Evolutionary conservation across 352 stramenopile species (phyloP).

Genomic region (Globisporangium cederbergense): DNA sequence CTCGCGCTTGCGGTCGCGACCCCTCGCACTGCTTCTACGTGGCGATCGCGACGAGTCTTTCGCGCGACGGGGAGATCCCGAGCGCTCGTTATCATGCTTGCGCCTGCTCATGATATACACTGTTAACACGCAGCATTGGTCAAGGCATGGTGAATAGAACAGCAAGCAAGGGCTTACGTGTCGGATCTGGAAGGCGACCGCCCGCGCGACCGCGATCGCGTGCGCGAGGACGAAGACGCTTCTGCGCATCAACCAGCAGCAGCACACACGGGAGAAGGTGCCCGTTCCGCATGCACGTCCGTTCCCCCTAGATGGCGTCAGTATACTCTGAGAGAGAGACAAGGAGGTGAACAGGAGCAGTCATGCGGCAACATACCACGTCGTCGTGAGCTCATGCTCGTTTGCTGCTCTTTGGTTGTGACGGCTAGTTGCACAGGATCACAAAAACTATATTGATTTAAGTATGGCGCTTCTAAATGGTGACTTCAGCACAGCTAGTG

Average conservation of each 20-base stretch:
- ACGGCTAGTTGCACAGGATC: neutral
- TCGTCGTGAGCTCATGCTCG: conserved; percentile 5
- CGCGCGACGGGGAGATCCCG: conserved; percentile 4
- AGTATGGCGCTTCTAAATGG: neutral
- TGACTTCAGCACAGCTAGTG: neutral
- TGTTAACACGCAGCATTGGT: neutral
- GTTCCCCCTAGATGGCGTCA: conserved; percentile 17
- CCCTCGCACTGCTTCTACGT: neutral
- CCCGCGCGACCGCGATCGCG: conserved; percentile 23
- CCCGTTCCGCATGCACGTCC: neutral
- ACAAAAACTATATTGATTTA: neutral
- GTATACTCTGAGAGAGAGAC: neutral
- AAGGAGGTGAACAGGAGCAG: neutral
- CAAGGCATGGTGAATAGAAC: neutral
- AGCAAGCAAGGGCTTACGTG: neutral
- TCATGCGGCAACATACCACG: conserved; percentile 10
- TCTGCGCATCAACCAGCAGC: conserved; percentile 21
- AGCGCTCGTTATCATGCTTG: conserved; percentile 22
- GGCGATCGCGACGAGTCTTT: conserved; percentile 9
- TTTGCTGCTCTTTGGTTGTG: neutral
- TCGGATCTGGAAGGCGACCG: conserved; percentile 24
- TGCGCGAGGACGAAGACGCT: conserved; percentile 22
- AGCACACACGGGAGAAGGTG: conserved; percentile 19
- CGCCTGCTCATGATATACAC: conserved; percentile 4
- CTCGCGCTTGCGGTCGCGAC: neutral